phyloP scores from a whole-genome alignment of 1,139 yeast species.

The Hansenula sp. region DNA sequence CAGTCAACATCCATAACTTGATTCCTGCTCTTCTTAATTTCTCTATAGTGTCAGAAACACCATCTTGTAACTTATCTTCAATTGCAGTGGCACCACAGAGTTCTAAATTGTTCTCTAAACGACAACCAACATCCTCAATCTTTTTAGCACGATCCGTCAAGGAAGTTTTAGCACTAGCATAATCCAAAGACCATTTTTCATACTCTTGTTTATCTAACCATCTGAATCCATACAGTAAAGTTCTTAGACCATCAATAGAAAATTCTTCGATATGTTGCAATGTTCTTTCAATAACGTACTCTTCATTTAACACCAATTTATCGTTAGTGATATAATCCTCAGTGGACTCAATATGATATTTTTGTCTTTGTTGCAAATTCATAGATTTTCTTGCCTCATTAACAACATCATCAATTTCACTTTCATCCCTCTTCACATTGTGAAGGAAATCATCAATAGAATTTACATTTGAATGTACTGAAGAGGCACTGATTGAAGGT shows the following conservation, averaged over 20 bases:
- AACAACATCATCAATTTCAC: conserved; percentile 58
- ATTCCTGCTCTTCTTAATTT: conserved; percentile 91
- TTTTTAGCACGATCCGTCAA: conserved; percentile 59
- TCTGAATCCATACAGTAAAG: conserved; percentile 75
- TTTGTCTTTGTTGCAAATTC: conserved; percentile 55
- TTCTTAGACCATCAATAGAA: conserved; percentile 91
- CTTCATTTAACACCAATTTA: conserved; percentile 64
- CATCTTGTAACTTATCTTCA: conserved; percentile 93
- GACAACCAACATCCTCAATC: conserved; percentile 70
- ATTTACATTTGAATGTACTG: conserved; percentile 25
- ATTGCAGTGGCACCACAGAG: conserved; percentile 93
- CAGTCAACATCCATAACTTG: conserved; percentile 96
- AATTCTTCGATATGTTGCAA: conserved; percentile 89
- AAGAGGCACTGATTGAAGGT: conserved; percentile 12
- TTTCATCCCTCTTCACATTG: conserved; percentile 41
- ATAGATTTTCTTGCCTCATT: conserved; percentile 58
- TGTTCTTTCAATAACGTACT: conserved; percentile 75
- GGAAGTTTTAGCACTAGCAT: conserved; percentile 74
- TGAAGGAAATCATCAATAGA: conserved; percentile 56
- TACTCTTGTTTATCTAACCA: conserved; percentile 64
- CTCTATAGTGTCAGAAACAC: conserved; percentile 92
- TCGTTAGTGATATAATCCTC: conserved; percentile 51
- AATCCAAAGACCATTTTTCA: conserved; percentile 60
- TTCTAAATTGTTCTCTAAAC: conserved; percentile 61
- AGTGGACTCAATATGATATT: conserved; percentile 31